A percentile compares a stretch with the other conserved stretches of the same genome.
Conservation (phyloP, 495 filamentous ascomycete species). For the Aspergillus diversus region DNA sequence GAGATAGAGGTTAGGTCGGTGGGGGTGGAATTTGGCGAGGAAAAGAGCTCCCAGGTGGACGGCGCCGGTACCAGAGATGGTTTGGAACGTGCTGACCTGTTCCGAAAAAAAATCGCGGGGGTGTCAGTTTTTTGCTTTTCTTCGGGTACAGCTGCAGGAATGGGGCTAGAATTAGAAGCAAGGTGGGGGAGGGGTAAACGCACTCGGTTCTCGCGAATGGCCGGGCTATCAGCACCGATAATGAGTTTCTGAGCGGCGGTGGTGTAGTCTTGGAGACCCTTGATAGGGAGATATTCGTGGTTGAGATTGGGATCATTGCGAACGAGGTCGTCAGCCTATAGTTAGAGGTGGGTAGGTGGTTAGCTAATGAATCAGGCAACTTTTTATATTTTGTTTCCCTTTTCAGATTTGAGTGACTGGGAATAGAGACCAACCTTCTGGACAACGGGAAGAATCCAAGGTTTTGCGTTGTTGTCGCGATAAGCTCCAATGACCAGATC, state of each 20-base stretch:
- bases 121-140: slow-evolving; percentile 10
- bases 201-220: slow-evolving; percentile 81
- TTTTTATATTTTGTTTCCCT: not conserved
- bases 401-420: no score
- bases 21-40: slow-evolving; percentile 60
- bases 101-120: not conserved
- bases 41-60: slow-evolving; percentile 61
- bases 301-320: slow-evolving; percentile 87
- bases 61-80: slow-evolving; percentile 63
- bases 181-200: slow-evolving; percentile 23
- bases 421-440: slow-evolving; percentile 69
- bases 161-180: slow-evolving; percentile 4
- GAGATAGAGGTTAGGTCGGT: slow-evolving; percentile 78
- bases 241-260: slow-evolving; percentile 87
- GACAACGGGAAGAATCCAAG: slow-evolving; percentile 97
- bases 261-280: slow-evolving; percentile 82
- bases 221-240: slow-evolving; percentile 77
- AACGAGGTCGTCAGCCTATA: slow-evolving; percentile 84
- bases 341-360: slow-evolving; percentile 19
- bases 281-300: slow-evolving; percentile 98
- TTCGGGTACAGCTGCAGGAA: not conserved
- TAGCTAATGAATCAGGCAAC: slow-evolving; percentile 10
- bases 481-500: slow-evolving; percentile 98
- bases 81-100: slow-evolving; percentile 59
- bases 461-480: slow-evolving; percentile 91